phyloP scores from a whole-genome alignment of 495 filamentous ascomycete species.

The Amphirosellinia nigrospora region DNA sequence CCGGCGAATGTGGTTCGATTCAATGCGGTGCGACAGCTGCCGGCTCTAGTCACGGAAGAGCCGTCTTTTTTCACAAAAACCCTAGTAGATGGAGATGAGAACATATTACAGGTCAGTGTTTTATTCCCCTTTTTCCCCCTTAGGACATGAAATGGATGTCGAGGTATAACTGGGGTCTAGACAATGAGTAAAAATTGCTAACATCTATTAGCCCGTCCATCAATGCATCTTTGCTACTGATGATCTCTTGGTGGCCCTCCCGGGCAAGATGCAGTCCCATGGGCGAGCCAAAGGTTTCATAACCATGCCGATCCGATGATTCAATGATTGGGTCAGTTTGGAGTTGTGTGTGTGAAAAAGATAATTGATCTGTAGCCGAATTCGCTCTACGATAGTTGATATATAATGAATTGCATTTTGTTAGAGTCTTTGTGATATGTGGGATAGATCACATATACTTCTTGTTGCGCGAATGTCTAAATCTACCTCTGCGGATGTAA shows the following conservation, averaged over 20 bases:
- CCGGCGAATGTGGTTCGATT: neutral
- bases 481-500: too few relatives aligned
- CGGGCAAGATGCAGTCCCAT: slow-evolving; percentile 9
- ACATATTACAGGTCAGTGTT: slow-evolving; percentile 4
- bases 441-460: too few relatives aligned
- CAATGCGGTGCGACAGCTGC: neutral
- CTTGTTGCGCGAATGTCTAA: too few relatives aligned
- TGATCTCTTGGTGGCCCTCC: slow-evolving; percentile 6
- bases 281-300: slow-evolving; percentile 14
- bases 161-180: too few relatives aligned
- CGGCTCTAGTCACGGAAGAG: slow-evolving; percentile 6
- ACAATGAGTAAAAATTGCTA: too few relatives aligned
- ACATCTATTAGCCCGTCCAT: too few relatives aligned
- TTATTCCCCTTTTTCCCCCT: too few relatives aligned
- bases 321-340: neutral
- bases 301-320: slow-evolving; percentile 7
- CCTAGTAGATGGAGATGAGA: neutral
- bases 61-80: slow-evolving; percentile 13
- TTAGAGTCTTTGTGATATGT: too few relatives aligned
- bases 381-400: slow-evolving; percentile 7
- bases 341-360: neutral
- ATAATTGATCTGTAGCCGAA: neutral
- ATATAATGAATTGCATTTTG: too few relatives aligned
- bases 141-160: too few relatives aligned
- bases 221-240: slow-evolving; percentile 13